Base-by-base conservation (phyloP, 1,284 basidiomycete genomes). In the Lignosus rhinocerotis region DNA sequence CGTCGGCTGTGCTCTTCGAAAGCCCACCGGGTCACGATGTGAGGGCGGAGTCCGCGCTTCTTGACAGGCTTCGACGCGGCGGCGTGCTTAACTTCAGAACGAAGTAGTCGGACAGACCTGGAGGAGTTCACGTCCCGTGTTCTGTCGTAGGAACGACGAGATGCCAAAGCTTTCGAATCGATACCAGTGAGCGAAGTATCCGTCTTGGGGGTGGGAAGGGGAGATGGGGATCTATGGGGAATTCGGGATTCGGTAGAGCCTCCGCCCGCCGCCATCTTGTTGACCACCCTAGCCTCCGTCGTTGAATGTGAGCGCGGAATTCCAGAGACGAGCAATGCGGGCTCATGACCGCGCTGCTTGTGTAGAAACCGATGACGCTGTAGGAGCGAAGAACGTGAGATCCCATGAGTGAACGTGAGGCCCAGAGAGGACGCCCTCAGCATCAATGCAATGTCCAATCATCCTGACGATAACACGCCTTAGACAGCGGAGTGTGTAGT, bases 341-440 rank as follows among this genome's bases (percentile, higher is more conserved):
- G 50, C 53, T 61, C 58, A 60, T 63, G 60, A 56, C 52, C 45
- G 57, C 51, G 55, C 56, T 56, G 58, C 61, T 57, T 63, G 55
- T 58, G 61, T 56, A 63, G 52, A 54, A 43, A 57, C 49, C 62
- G 62, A 61, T 50, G 58, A 56, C 55, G 59, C 53, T 51, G 62
- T 48, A 58, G 50, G 51, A 58, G 52, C 51, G 58, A 60, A 59
- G 61, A 58, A 58, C 66, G 70, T 58, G 65, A 64, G 53, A 62
- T 65, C 61, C 66, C 69, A 65, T 69, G 67, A 61, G 62, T 68
- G 62, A 67, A 70, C 72, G 62, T 72, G 78, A 82, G 80, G 82
- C 83, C 84, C 81, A 80, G 80, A 79, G 81, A 84, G 82, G 86
- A 87, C 83, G 82, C 87, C 85, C 83, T 84, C 76, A 88, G 83